A percentile compares a stretch with the other conserved stretches of the same genome.
These are phyloP conservation scores for Tolypocladium ovalisporum DNA, from an alignment of 2,329 filamentous ascomycete genomes.

Conservation along the genomic window DNA sequence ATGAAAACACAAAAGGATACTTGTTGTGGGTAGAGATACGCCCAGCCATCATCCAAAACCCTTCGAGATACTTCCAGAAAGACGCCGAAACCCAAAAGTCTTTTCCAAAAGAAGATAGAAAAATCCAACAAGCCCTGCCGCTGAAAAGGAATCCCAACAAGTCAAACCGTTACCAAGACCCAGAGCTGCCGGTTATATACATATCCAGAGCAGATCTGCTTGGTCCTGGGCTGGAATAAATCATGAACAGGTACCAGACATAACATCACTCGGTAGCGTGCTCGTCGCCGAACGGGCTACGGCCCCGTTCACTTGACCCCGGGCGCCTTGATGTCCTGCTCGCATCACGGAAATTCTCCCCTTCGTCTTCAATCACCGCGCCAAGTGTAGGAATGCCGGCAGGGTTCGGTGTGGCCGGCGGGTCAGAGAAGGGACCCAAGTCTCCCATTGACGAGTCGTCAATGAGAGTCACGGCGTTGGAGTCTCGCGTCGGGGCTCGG, in stretches of 20 bases:
- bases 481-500: slow-evolving; percentile 22
- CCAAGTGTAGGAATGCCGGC: slow-evolving; percentile 36
- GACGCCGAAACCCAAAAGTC: background rate
- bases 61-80: background rate
- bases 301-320: slow-evolving; percentile 17
- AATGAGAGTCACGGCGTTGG: slow-evolving; percentile 35
- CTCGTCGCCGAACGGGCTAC: slow-evolving; percentile 47
- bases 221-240: background rate
- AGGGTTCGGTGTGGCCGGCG: slow-evolving; percentile 23
- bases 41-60: background rate
- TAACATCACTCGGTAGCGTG: slow-evolving; percentile 41
- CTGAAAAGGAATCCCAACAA: background rate
- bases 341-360: slow-evolving; percentile 25
- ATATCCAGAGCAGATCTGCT: background rate
- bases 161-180: background rate
- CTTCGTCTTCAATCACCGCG: slow-evolving; percentile 44
- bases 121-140: background rate
- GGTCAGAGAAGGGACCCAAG: slow-evolving; percentile 50
- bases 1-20: background rate
- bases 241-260: slow-evolving; percentile 1
- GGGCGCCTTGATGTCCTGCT: slow-evolving; percentile 13
- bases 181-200: background rate
- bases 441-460: slow-evolving; percentile 38
- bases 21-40: background rate
- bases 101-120: too few species aligned